These are phyloP conservation scores for Macrolepiota fuliginosa DNA, from an alignment of 768 basidiomycete genomes.

Conservation along the genomic window DNA sequence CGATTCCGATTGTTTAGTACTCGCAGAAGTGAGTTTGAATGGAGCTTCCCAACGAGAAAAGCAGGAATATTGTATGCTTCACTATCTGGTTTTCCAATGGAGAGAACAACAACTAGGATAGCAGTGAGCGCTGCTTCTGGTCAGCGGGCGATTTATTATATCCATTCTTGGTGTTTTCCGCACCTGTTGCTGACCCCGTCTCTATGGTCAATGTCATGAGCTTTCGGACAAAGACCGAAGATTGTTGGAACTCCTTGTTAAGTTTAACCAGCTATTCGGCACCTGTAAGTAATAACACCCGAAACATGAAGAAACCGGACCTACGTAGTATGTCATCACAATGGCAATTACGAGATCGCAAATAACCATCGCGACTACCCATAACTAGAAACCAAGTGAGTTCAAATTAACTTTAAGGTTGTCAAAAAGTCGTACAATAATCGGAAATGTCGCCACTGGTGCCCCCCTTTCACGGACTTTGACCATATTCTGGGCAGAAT, in stretches of 20 bases:
- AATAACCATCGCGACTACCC: neutral
- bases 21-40: neutral
- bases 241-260: neutral
- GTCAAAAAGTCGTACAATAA: neutral
- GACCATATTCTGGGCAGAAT: neutral
- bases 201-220: conserved; percentile 1
- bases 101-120: neutral
- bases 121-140: neutral
- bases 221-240: neutral
- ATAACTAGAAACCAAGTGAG: neutral
- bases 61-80: neutral
- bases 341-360: conserved; percentile 5
- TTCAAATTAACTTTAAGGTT: neutral
- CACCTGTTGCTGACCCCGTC: conserved; percentile 5
- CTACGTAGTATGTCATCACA: conserved; percentile 9
- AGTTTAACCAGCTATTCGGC: neutral
- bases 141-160: neutral
- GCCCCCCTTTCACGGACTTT: neutral
- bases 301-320: neutral
- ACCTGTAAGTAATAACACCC: neutral
- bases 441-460: neutral
- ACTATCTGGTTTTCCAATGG: neutral
- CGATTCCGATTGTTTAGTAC: conserved; percentile 6
- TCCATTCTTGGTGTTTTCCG: neutral
- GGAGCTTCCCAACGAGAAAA: neutral